Evolutionary conservation across 1,139 yeast species (phyloP).

Genomic region (Protomyces gravidus): DNA sequence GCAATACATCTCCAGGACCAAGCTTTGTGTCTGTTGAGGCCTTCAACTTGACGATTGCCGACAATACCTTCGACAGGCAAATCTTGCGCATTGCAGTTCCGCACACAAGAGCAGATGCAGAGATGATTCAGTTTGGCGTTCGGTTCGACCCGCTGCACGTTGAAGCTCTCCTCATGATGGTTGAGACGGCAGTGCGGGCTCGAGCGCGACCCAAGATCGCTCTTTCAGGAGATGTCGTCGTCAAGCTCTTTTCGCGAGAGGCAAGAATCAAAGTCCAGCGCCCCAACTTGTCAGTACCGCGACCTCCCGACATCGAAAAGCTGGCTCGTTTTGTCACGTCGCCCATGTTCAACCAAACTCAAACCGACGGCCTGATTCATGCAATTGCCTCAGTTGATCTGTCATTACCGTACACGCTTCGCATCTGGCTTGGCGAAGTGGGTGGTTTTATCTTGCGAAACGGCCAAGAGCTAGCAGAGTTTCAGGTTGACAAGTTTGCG

Average conservation of each 20-base stretch:
- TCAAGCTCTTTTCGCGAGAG: not conserved
- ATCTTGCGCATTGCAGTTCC: not conserved
- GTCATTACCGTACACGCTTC: not conserved
- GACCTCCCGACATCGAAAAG: not conserved
- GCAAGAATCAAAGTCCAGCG: not conserved
- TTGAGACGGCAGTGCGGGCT: not conserved
- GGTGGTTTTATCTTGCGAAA: not conserved
- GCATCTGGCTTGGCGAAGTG: not conserved
- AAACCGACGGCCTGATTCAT: not conserved
- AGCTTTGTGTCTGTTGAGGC: not conserved
- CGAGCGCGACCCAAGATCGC: not conserved
- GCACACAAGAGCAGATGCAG: not conserved
- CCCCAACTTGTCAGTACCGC: not conserved
- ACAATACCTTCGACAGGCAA: not conserved
- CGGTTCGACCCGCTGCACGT: not conserved
- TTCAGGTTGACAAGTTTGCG: not conserved
- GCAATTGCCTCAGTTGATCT: not conserved
- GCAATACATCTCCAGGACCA: not conserved
- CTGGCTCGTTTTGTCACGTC: not conserved
- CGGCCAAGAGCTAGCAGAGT: not conserved
- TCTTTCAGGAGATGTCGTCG: not conserved
- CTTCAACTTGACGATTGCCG: not conserved
- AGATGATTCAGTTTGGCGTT: not conserved
- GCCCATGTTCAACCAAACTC: not conserved
- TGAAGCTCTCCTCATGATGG: not conserved